Evolutionary conservation across 805 yeast genomes (phyloP).

Genomic region (Wickerhamomyces bovis): DNA sequence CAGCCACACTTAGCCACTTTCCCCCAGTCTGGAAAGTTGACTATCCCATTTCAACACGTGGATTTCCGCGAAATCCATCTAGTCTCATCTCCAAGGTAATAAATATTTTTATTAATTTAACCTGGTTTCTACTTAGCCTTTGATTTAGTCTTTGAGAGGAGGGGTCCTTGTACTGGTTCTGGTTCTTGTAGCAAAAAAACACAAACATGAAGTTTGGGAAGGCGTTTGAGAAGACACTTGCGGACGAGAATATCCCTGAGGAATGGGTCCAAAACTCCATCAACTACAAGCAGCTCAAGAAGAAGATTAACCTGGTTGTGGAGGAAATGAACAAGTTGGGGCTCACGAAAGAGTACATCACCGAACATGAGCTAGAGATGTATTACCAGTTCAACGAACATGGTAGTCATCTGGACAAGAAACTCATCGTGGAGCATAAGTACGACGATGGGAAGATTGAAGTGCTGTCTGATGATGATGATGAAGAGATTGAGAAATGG

Average conservation of each 20-base stretch:
- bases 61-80: no score
- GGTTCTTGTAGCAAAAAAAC: no score
- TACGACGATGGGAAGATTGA: slow-evolving; percentile 5
- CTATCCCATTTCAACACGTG: no score
- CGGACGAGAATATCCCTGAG: slow-evolving; percentile 54
- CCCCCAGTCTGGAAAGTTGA: no score
- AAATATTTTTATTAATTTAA: no score
- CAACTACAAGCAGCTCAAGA: slow-evolving; percentile 66
- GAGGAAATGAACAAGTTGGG: slow-evolving; percentile 57
- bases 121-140: no score
- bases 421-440: slow-evolving; percentile 1
- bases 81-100: no score
- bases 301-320: slow-evolving; percentile 59
- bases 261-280: slow-evolving; percentile 67
- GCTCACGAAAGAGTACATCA: slow-evolving; percentile 36
- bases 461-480: slow-evolving; percentile 3
- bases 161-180: no score
- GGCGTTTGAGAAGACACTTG: slow-evolving; percentile 55
- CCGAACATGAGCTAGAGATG: slow-evolving; percentile 4
- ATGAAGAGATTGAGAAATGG: slow-evolving; percentile 3
- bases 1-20: no score
- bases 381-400: slow-evolving; percentile 17
- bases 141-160: no score
- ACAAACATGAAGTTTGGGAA: slow-evolving; percentile 74
- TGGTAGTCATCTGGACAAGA: slow-evolving; percentile 3